These are phyloP conservation scores for Psilocybe azurescens DNA, from an alignment of 768 basidiomycete genomes.

Conservation along the genomic window DNA sequence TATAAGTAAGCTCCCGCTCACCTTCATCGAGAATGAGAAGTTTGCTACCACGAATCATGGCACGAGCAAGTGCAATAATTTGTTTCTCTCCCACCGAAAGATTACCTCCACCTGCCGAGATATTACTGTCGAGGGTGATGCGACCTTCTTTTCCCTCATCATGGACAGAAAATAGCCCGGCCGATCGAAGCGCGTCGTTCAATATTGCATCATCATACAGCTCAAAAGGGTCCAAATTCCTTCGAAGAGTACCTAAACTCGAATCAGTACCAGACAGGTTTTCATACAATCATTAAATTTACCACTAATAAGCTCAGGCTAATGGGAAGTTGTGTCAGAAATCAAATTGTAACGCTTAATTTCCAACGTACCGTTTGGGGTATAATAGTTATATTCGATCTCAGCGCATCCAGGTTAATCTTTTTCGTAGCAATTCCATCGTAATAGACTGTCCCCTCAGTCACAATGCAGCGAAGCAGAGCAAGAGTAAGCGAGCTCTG, in stretches of 20 bases:
- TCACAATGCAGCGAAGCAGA: constrained; percentile 57
- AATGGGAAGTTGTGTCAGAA: neutral
- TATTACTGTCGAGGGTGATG: constrained; percentile 50
- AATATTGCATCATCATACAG: constrained; percentile 53
- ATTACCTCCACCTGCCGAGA: constrained; percentile 66
- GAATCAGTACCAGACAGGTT: too few relatives aligned
- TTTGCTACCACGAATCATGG: constrained; percentile 59
- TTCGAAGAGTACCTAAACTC: constrained; percentile 46
- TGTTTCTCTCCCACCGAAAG: constrained; percentile 80
- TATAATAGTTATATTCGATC: constrained; percentile 63
- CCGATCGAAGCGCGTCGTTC: constrained; percentile 44
- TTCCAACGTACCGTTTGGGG: constrained; percentile 39
- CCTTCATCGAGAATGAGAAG: constrained; percentile 58
- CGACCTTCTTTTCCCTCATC: constrained; percentile 49
- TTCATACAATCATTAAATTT: constrained; percentile 1
- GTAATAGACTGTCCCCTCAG: constrained; percentile 56
- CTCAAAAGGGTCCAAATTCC: constrained; percentile 69
- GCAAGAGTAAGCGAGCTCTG: constrained; percentile 48
- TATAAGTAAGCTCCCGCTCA: neutral
- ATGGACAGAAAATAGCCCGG: constrained; percentile 43
- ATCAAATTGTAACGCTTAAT: neutral
- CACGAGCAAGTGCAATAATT: constrained; percentile 67
- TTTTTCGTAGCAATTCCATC: constrained; percentile 52
- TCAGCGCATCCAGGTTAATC: constrained; percentile 58
- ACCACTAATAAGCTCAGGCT: constrained; percentile 55